phyloP scores from a whole-genome alignment of 176 grass and related monocot species.

The Aegilops bicornis region DNA sequence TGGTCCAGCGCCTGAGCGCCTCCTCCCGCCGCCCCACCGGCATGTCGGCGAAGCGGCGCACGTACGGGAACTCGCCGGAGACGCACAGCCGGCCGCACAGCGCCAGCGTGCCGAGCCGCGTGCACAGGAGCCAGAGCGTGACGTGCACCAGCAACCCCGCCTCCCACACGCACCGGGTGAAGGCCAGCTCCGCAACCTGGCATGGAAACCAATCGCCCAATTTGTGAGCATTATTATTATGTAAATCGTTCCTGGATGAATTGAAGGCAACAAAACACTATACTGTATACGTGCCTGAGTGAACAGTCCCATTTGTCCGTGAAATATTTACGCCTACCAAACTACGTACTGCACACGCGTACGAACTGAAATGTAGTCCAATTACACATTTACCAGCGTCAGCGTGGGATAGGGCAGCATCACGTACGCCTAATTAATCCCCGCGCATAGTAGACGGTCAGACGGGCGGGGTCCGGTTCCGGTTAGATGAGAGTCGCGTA shows the following conservation, averaged over 20 bases:
- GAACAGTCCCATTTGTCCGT: not conserved
- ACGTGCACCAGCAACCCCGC: constrained; percentile 35
- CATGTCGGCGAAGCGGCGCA: constrained; percentile 68
- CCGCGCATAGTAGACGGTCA: not conserved
- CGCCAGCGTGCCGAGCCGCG: constrained; percentile 52
- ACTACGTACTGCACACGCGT: not conserved
- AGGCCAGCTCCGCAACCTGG: constrained; percentile 63
- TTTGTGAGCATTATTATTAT: not conserved
- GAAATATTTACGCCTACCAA: not conserved
- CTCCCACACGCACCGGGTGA: constrained; percentile 39
- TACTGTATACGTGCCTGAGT: not conserved
- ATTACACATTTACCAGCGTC: not conserved
- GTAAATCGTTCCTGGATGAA: no score
- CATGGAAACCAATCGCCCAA: not conserved
- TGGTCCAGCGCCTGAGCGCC: constrained; percentile 52
- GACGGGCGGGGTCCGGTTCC: not conserved
- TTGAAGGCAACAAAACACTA: not conserved
- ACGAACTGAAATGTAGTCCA: not conserved
- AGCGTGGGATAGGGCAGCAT: no score
- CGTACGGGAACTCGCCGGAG: constrained; percentile 37
- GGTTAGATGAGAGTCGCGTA: not conserved
- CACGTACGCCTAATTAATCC: no score
- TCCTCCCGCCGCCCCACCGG: constrained; percentile 53
- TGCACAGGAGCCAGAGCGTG: constrained; percentile 59
- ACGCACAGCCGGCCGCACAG: constrained; percentile 48